Base-by-base conservation (phyloP, 2,329 filamentous ascomycete genomes). In the Aspergillus puulaauensis region DNA sequence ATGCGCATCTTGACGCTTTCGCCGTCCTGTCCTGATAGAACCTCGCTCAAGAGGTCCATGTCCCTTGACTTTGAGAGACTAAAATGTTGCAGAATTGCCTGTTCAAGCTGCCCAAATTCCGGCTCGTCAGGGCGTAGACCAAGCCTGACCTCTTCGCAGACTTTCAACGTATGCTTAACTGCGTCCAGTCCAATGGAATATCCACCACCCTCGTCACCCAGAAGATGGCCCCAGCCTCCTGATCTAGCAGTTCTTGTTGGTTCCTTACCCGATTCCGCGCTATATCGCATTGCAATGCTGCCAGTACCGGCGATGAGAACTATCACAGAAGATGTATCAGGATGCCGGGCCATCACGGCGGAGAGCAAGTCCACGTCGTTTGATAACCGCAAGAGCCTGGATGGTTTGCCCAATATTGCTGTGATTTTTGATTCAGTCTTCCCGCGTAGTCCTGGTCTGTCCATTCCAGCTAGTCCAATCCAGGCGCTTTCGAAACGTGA, bases 241-340 rank as follows among this genome's bases (percentile, higher is more conserved):
- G 69, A 68, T 3, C 77, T 69, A n/a, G 68, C 70, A 2, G 68
- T 67, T 68, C 24, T 49, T 54, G 9, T 41, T 17, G 23, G 47
- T 54, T 52, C 49, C 64, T 63, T 9, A 3, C 15, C 35, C 2
- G 19, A 3, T 2, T 21, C 7, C 0, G 14, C 4, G 12, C 58
- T 57, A 61, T 75, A 80, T 17, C 68, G 68, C 68, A 78, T 78
- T n/a, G 72, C 73, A 3, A 79, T 69, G 9, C 75, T 77, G 0
- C 78, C 77, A 0, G 78, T 80, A 0, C 78, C 78, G 11, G 76
- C 76, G 5, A 80, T 72, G 5, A 80, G 61, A 2, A 77, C 73
- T 39, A 77, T 61, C 2, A 63, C 67, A 0, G 70, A 68, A 2
- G 49, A 49, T 3, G 50, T 41, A 4, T 55, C 35, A 55, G 61